Conservation (phyloP, 1,284 basidiomycete genomes). For the Anthracocystis panici-leucophaei region DNA sequence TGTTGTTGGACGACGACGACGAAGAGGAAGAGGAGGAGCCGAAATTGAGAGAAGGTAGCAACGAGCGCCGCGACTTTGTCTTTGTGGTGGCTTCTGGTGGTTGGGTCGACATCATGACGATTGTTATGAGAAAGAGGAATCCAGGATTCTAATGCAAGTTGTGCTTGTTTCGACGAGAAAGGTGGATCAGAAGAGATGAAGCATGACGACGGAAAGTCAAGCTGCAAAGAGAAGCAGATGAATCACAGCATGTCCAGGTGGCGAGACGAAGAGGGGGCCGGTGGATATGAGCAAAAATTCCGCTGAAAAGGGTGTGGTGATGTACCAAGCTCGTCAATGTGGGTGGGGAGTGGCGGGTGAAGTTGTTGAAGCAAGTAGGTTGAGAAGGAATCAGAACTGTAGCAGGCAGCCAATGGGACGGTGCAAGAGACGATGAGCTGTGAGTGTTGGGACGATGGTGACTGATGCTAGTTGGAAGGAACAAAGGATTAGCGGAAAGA, state of each 20-base stretch:
- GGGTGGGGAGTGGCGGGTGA: no score
- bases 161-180: not conserved
- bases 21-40: constrained; percentile 21
- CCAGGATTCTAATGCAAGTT: not conserved
- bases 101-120: constrained; percentile 36
- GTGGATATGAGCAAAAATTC: not conserved
- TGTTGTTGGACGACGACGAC: constrained; percentile 12
- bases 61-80: constrained; percentile 31
- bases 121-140: not conserved
- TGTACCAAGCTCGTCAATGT: no score
- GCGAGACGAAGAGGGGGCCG: not conserved
- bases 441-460: not conserved
- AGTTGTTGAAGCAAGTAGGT: no score
- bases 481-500: not conserved
- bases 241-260: constrained; percentile 1
- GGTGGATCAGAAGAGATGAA: not conserved
- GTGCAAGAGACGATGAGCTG: not conserved
- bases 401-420: no score
- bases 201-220: constrained; percentile 1
- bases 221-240: constrained; percentile 1
- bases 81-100: constrained; percentile 33
- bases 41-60: constrained; percentile 38
- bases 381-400: no score
- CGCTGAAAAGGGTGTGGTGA: no score
- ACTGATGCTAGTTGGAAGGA: not conserved